Conservation (phyloP, 1,139 yeast species). For the Debaryomyces udenii region DNA sequence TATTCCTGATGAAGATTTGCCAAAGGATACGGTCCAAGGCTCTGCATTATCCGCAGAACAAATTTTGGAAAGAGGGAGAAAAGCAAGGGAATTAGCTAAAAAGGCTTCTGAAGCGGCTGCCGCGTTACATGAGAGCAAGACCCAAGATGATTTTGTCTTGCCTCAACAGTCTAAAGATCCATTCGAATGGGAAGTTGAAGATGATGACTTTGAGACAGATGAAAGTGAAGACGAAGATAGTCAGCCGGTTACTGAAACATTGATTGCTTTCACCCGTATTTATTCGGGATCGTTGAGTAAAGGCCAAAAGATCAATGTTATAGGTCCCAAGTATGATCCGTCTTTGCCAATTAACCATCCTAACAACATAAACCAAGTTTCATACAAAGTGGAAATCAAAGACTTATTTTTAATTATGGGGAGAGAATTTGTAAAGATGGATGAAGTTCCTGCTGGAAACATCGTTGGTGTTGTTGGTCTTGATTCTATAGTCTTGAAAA, state of each 20-base stretch:
- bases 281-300: slow-evolving; percentile 79
- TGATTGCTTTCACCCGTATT: slow-evolving; percentile 86
- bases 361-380: slow-evolving; percentile 46
- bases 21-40: slow-evolving; percentile 46
- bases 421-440: slow-evolving; percentile 75
- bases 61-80: slow-evolving; percentile 64
- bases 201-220: slow-evolving; percentile 38
- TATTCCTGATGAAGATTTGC: slow-evolving; percentile 78
- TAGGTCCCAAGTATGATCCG: slow-evolving; percentile 90
- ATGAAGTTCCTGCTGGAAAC: slow-evolving; percentile 90
- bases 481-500: slow-evolving; percentile 78
- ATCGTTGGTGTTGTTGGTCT: slow-evolving; percentile 94
- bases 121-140: slow-evolving; percentile 23
- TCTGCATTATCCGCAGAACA: slow-evolving; percentile 55
- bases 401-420: slow-evolving; percentile 90
- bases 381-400: slow-evolving; percentile 51
- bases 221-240: slow-evolving; percentile 48
- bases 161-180: slow-evolving; percentile 35
- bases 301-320: slow-evolving; percentile 73
- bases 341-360: slow-evolving; percentile 54
- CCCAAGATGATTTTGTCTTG: slow-evolving; percentile 35
- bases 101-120: slow-evolving; percentile 67
- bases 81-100: slow-evolving; percentile 70
- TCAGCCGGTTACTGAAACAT: slow-evolving; percentile 54
- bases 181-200: slow-evolving; percentile 53